phyloP scores from a whole-genome alignment of 1,139 yeast species.

The Taphrina flavorubra region DNA sequence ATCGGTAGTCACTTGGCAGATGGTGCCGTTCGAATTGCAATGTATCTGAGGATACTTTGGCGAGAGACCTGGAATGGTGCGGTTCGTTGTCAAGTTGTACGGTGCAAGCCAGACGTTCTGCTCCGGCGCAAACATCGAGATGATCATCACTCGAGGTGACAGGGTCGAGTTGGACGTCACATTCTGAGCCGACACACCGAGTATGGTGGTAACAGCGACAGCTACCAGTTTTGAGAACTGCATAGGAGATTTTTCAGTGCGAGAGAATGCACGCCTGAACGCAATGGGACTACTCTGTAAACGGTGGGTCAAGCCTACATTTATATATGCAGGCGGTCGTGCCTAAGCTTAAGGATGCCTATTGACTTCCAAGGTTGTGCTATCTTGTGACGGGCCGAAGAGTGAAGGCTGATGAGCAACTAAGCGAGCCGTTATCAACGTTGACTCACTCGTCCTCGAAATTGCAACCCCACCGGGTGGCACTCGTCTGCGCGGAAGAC shows the following conservation, averaged over 20 bases:
- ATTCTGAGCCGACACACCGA: slow-evolving; percentile 8
- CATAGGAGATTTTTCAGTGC: neutral
- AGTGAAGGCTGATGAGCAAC: neutral
- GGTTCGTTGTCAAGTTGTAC: slow-evolving; percentile 59
- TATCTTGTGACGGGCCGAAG: neutral
- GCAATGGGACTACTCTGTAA: no score
- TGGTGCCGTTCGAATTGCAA: slow-evolving; percentile 61
- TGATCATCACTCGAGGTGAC: slow-evolving; percentile 61
- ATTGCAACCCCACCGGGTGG: neutral
- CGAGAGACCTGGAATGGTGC: slow-evolving; percentile 69
- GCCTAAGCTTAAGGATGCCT: no score
- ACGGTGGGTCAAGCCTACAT: no score
- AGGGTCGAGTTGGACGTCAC: slow-evolving; percentile 1
- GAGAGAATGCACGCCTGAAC: neutral
- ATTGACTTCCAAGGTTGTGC: neutral
- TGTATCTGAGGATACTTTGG: slow-evolving; percentile 64
- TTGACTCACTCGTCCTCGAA: neutral
- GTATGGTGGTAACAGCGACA: neutral
- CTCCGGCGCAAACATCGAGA: slow-evolving; percentile 65
- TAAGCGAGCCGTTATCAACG: slow-evolving; percentile 7
- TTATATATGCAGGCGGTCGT: no score
- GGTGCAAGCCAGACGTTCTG: slow-evolving; percentile 62
- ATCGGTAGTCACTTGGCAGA: slow-evolving; percentile 70
- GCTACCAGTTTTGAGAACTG: neutral
- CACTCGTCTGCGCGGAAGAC: slow-evolving; percentile 3